phyloP scores from a whole-genome alignment of 73 alveolate species.

The Paramecium primaurelia region DNA sequence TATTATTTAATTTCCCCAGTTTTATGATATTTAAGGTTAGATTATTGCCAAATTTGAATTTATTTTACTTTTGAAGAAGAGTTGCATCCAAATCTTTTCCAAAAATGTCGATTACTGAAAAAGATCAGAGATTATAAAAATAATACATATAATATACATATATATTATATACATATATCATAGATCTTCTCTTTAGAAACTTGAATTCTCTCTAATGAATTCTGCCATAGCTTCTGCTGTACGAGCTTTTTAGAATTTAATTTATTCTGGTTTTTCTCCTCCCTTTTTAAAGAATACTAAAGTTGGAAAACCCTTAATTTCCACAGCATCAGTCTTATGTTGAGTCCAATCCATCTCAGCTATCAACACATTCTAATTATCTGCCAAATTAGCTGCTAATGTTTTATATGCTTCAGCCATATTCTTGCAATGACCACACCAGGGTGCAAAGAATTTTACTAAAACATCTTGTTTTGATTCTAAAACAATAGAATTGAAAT shows the following conservation, averaged over 20 bases:
- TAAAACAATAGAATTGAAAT: conserved; percentile 1
- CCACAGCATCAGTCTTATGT: conserved; percentile 75
- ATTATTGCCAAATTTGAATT: conserved; percentile 94
- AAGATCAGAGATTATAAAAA: neutral
- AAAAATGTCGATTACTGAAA: conserved; percentile 95
- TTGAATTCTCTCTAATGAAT: neutral
- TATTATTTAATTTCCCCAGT: conserved; percentile 35
- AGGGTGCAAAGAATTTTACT: conserved; percentile 89
- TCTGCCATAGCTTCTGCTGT: neutral
- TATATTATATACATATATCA: neutral
- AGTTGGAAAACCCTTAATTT: conserved; percentile 96
- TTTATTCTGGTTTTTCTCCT: neutral
- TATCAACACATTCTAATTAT: conserved; percentile 69
- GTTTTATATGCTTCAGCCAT: conserved; percentile 93
- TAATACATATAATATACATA: neutral
- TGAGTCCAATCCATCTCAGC: conserved; percentile 97
- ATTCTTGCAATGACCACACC: conserved; percentile 93
- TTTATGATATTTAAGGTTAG: conserved; percentile 81
- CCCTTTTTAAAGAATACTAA: conserved; percentile 76
- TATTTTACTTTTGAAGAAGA: conserved; percentile 92
- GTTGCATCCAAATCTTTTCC: conserved; percentile 90
- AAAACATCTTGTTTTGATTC: conserved; percentile 51
- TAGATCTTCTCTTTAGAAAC: conserved; percentile 17
- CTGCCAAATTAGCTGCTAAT: conserved; percentile 79
- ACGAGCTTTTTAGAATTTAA: neutral